Evolutionary conservation across 805 yeast genomes (phyloP).

Genomic region (Schwanniomyces yamadae): DNA sequence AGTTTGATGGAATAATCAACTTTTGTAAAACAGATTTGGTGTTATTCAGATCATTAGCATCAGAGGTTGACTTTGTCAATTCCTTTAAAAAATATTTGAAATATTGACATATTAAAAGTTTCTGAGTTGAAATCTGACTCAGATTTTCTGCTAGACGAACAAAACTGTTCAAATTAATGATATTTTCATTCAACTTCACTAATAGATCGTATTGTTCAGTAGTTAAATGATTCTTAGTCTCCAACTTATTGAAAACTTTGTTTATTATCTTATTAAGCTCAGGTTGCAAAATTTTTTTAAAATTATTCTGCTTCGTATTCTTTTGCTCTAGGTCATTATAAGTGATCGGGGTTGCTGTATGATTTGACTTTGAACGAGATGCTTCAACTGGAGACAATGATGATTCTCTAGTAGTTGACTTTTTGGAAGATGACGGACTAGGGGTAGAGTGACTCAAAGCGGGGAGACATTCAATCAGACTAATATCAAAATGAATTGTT

Average conservation of each 20-base stretch:
- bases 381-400: conserved; percentile 17
- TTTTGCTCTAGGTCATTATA: conserved; percentile 9
- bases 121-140: conserved; percentile 12
- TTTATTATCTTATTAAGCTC: conserved; percentile 38
- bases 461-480: conserved; percentile 23
- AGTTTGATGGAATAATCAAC: conserved; percentile 35
- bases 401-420: conserved; percentile 19
- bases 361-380: conserved; percentile 7
- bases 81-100: conserved; percentile 41
- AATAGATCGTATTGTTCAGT: conserved; percentile 37
- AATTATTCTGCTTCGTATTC: conserved; percentile 17
- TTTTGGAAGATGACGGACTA: conserved; percentile 13
- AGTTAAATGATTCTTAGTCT: conserved; percentile 27
- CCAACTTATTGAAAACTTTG: conserved; percentile 41
- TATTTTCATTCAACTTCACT: conserved; percentile 35
- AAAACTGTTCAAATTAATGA: conserved; percentile 28
- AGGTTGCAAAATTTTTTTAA: conserved; percentile 14
- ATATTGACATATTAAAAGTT: conserved; percentile 37
- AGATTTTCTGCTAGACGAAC: conserved; percentile 16
- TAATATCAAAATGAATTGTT: conserved; percentile 35
- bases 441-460: conserved; percentile 4
- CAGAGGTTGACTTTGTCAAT: conserved; percentile 19
- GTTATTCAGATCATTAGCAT: conserved; percentile 4
- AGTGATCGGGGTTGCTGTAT: conserved; percentile 5
- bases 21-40: conserved; percentile 23